Evolutionary conservation across 176 grass and related monocot genomes (phyloP).

Genomic region (Pontederia crassipes): DNA sequence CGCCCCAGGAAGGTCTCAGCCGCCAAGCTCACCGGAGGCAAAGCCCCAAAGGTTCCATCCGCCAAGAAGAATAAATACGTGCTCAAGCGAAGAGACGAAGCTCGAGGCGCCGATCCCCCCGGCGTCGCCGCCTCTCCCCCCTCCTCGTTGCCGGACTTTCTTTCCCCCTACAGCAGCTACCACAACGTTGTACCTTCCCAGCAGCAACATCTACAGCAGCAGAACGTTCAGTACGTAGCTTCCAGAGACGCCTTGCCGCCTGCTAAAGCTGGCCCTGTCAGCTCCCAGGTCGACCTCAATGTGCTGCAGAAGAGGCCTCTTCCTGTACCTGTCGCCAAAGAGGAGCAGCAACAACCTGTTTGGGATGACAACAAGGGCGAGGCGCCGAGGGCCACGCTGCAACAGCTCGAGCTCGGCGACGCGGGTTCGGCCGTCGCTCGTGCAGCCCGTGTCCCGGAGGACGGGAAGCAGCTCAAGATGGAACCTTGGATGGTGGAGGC

Average conservation of each 20-base stretch:
- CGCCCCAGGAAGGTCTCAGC: conserved; percentile 30
- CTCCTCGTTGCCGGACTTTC: conserved; percentile 5
- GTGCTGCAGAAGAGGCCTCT: conserved; percentile 38
- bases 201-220: not conserved
- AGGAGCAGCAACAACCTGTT: not conserved
- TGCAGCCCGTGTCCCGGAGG: too few relatives aligned
- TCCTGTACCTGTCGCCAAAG: not conserved
- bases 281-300: not conserved
- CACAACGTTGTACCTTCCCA: not conserved
- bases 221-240: not conserved
- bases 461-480: too few relatives aligned
- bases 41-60: conserved; percentile 26
- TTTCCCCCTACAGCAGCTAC: not conserved
- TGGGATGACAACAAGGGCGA: not conserved
- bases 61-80: conserved; percentile 82
- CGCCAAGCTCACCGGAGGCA: conserved; percentile 16
- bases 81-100: conserved; percentile 73
- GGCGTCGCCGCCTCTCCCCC: not conserved
- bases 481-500: too few relatives aligned
- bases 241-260: conserved; percentile 20
- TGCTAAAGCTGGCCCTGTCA: not conserved
- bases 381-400: not conserved
- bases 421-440: too few relatives aligned
- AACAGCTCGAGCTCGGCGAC: not conserved
- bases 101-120: not conserved